Base-by-base conservation (phyloP, 2,329 filamentous ascomycete species). In the Talaromyces atroroseus region DNA sequence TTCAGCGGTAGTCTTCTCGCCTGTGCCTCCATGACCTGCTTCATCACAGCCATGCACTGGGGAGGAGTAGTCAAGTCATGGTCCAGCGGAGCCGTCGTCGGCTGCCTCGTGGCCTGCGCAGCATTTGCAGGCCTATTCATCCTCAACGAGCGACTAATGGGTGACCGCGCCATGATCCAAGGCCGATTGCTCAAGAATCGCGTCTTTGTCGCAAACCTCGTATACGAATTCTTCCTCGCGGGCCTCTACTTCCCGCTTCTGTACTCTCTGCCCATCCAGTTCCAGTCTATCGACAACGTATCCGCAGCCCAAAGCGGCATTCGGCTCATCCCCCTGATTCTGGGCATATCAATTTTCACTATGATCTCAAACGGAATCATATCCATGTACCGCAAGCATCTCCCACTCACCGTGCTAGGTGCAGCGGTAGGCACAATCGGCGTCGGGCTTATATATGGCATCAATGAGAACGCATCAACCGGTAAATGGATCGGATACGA, bases 261-360 rank as follows among this genome's bases (percentile, higher is more conserved):
- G 10, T 71, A 76, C 60, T 67, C 57, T 20, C 58, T 63, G 1
- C 62, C 62, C 6, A 59, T 59, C 40, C 62, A 57, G 10, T 57
- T 57, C 34, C 55, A 57, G 12, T 57, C 55, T 20, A 57, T 57
- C 11, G 50, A 57, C 59, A 64, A 66, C 52, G 64, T 63, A 12
- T 67, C 60, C 18, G 65, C 76, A 2, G 62, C 66, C 12, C 52
- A 61, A 24, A 71, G 67, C 14, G 76, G 76, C n/a, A 63, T 78
- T 10, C 64, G 66, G 45, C 76, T 74, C 45, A 63, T 78, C 14
- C 71, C 76, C 18, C 60, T 75, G 18, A 69, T 78, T 6, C 55
- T 77, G 7, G 65, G 64, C 1, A 60, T 65, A 48, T 59, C 61
- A 18, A 51, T 73, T 14, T 65, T 63, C 56, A 65, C 63, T 3